A percentile compares a stretch with the other conserved stretches of the same genome.
These are phyloP conservation scores for Durio zibethinus DNA, from an alignment of 345 rosid species.

Conservation along the genomic window DNA sequence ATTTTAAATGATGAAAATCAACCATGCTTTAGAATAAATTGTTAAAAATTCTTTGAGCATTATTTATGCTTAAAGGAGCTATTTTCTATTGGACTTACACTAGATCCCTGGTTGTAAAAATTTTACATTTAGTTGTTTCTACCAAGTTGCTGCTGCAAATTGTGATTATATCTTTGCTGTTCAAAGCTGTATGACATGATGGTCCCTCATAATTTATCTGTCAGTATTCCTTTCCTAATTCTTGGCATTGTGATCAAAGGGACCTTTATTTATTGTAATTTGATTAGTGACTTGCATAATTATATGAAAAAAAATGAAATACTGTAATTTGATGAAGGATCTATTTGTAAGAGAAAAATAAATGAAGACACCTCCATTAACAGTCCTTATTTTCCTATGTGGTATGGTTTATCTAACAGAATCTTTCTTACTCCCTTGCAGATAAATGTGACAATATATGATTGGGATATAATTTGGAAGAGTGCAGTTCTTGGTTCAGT, in stretches of 20 bases:
- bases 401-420: neutral
- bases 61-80: neutral
- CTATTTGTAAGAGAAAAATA: neutral
- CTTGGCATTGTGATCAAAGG: neutral
- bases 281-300: neutral
- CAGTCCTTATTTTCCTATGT: neutral
- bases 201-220: neutral
- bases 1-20: neutral
- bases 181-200: neutral
- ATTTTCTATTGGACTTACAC: neutral
- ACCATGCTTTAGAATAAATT: neutral
- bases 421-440: conserved; percentile 26
- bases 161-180: neutral
- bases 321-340: neutral
- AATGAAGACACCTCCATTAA: neutral
- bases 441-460: conserved; percentile 95
- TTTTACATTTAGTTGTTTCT: neutral
- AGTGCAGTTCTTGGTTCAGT: conserved; percentile 97
- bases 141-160: conserved; percentile 4
- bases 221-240: neutral
- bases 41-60: neutral
- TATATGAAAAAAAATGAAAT: neutral
- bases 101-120: neutral
- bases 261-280: neutral
- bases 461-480: conserved; percentile 99